A percentile compares a stretch with the other conserved stretches of the same genome.
phyloP scores from a whole-genome alignment of 495 filamentous ascomycete genomes.

The Penicillium ochrochloron region DNA sequence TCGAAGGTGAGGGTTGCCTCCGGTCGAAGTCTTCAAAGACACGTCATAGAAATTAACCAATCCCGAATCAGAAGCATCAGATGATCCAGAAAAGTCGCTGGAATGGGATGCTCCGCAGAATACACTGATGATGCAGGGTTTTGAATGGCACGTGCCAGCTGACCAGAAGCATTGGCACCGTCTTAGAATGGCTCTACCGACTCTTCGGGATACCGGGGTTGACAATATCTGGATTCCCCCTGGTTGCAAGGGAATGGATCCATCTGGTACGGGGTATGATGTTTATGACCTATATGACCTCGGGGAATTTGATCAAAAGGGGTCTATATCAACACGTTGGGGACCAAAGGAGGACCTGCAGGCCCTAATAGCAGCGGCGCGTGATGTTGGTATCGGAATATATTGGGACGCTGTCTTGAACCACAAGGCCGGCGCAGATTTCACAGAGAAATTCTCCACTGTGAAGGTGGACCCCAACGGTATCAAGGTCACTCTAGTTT shows the following conservation, averaged over 20 bases:
- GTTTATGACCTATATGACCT: slow-evolving; percentile 78
- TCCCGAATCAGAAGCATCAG: slow-evolving; percentile 15
- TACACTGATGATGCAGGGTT: slow-evolving; percentile 69
- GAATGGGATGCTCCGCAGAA: slow-evolving; percentile 50
- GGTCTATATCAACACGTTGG: slow-evolving; percentile 67
- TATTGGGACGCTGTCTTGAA: slow-evolving; percentile 80
- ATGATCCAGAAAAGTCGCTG: slow-evolving; percentile 34
- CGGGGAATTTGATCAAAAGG: slow-evolving; percentile 78
- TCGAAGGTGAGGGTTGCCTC: slow-evolving; percentile 11
- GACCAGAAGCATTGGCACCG: slow-evolving; percentile 68
- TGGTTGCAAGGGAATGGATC: slow-evolving; percentile 69
- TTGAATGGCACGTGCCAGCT: slow-evolving; percentile 75
- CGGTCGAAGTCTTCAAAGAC: neutral
- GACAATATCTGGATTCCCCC: slow-evolving; percentile 75
- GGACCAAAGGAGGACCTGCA: slow-evolving; percentile 66
- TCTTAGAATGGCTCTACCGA: slow-evolving; percentile 57
- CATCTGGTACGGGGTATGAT: slow-evolving; percentile 71
- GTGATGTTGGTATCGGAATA: slow-evolving; percentile 57
- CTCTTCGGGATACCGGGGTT: slow-evolving; percentile 63
- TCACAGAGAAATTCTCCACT: slow-evolving; percentile 59
- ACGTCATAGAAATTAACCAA: neutral
- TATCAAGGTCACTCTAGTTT: slow-evolving; percentile 18
- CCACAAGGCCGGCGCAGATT: slow-evolving; percentile 75
- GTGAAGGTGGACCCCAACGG: slow-evolving; percentile 63
- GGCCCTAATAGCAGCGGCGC: slow-evolving; percentile 53